Base-by-base conservation (phyloP, 2,329 filamentous ascomycete genomes). In the Diaporthe helianthi region DNA sequence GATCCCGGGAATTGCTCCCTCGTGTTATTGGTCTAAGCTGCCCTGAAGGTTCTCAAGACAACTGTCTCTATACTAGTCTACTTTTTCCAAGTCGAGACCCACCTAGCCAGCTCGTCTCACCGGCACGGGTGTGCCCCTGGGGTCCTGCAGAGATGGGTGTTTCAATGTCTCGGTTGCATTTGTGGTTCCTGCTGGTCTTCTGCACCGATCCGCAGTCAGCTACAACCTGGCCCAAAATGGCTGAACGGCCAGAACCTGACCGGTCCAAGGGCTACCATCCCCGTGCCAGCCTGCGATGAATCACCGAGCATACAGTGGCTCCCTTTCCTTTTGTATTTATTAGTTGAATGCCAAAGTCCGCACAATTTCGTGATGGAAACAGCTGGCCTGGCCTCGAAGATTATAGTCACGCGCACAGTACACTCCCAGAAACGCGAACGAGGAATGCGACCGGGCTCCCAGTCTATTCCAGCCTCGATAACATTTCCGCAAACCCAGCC, bases 71-170 rank as follows among this genome's bases (percentile, higher is more conserved):
- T n/a, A n/a, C n/a, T n/a, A n/a, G n/a, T n/a, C n/a, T 63, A 26
- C 58, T 63, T 63, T 44, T 63, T 63, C 58, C 58, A 49, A 36
- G 58, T 63, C 29, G n/a, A 47, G 58, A 44, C 58, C 58, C 58
- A 63, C 58, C 44, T 63, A 44, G 44, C 58, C 58, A 63, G 44
- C 44, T 63, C 41, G 44, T 29, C 58, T 63, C 58, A 63, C 44
- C 53, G 65, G 65, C 36, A 29, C 46, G 24, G 47, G 19, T 33
- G 19, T 33, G 19, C 63, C 63, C 63, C 44, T 66, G 68, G 63
- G 44, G 46, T 41, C 68, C 68, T 69, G 68, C 68, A 69, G 68
- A 47, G 60, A 38, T 52, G 52, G 63, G 53, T 49, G 64, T 67
- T 55, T 69, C 63, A 46, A 52, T 61, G 68, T 69, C 68, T 69